Evolutionary conservation across 1,284 basidiomycete species (phyloP), one percentile per base, ranked within the genome.

Genomic region (Pseudozyma hubeiensis): DNA sequence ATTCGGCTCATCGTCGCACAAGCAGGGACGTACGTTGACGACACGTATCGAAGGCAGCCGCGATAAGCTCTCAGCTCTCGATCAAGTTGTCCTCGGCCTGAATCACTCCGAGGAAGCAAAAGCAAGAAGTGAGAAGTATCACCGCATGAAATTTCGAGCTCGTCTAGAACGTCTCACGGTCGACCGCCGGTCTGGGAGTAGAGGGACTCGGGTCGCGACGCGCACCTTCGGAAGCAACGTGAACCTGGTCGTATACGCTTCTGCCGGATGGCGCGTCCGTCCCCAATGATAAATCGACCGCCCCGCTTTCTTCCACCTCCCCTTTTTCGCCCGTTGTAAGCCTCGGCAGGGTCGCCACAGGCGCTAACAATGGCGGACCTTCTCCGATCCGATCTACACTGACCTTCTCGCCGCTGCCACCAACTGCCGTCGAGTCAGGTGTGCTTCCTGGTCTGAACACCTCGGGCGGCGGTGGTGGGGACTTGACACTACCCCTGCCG

Each of bases 141-240:
- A 24, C 24, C 24, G 24, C 24, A 24, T 24, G 24, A 24, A 24
- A 24, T 24, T 24, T 24, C 24, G 4, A 24, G 24, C 24, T 24
- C 24, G 24, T 24, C 24, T 14, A 44, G 17, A 66, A 66, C 11
- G 49, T 44, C 43, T 68, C 60, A n/a, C 66, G 66, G 37, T 69
- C 56, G 17, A 64, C 66, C 7, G 66, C 61, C 33, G 66, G 66
- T 13, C 61, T 48, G 7, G 66, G 66, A 5, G 66, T 69, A 7
- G 55, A 54, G 5, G 66, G 60, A 19, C 66, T 69, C 1, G 66
- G 64, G 30, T 59, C 56, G 4, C 59, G 34, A 37, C 64, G 33
- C 35, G 46, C 41, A 8, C 52, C 52, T 9, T 13, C 39, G n/a
- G 35, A 31, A n/a, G 17, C 7, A 17, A 37, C 48, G 13, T 40